Base-by-base conservation (phyloP, 768 basidiomycete species). In the Pisolithus orientalis region DNA sequence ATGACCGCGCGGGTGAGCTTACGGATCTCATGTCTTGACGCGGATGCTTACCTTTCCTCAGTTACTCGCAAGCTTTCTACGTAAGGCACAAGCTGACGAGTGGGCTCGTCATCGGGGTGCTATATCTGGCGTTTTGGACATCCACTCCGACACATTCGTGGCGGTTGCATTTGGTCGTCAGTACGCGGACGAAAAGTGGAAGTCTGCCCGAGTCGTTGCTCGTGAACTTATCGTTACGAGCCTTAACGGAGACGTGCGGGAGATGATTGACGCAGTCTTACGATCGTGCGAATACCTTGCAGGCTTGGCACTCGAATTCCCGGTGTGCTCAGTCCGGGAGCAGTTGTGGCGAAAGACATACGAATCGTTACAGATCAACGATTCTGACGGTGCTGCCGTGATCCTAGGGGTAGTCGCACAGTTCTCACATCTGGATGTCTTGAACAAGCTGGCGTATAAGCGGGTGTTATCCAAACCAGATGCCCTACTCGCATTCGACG, bases 341-440 rank as follows among this genome's bases (percentile, higher is more conserved):
- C 77, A 77, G 43, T 66, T 90, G 31, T 97, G 94, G 94, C 72
- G 68, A 49, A 78, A 75, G 57, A 69, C 80, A 3, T 94, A 87
- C 59, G 74, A 79, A 8, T 70, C 72, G 6, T 64, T 93, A 4
- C 75, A 78, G 43, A 73, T 78, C 17, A 71, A 70, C 39, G 89
- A 94, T 61, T 62, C 71, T 6, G 74, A 79, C 31, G 87, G 78
- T 1, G 72, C 85, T 24, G 76, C 77, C 9, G 71, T 78, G 37
- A 65, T 94, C 28, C 69, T 94, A 38, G 67, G 74, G 29, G 70
- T 82, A 2, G 68, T 87, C 6, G 74, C 87, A 2, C 72, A 74
- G 28, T 75, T 78, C 27, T 78, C 86, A 8, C 85, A 91, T 64
- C 64, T 94, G 29, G 87, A 90, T 62, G 62, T 66, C 21, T 69